phyloP scores from a whole-genome alignment of 495 filamentous ascomycete genomes.

The Neurospora sp. region DNA sequence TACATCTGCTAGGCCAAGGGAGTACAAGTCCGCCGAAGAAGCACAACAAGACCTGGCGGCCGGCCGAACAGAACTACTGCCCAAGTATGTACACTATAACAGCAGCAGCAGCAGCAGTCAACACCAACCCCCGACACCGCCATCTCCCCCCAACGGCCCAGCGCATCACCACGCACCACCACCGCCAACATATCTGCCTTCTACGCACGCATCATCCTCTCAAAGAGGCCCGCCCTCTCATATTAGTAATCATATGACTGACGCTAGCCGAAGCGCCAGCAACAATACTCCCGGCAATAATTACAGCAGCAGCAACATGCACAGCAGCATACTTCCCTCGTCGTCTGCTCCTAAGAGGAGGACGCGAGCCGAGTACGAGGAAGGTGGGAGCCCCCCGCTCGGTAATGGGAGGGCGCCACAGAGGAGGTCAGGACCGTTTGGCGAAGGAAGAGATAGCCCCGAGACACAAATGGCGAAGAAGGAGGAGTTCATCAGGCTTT shows the following conservation, averaged over 20 bases:
- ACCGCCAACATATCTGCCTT: neutral
- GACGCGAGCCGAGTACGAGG: constrained; percentile 79
- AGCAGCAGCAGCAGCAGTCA: constrained; percentile 62
- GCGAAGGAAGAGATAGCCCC: constrained; percentile 68
- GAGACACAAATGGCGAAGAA: constrained; percentile 82
- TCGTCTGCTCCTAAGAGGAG: constrained; percentile 46
- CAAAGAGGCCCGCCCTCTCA: constrained; percentile 5
- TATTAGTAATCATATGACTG: constrained; percentile 11
- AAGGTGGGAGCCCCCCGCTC: constrained; percentile 70
- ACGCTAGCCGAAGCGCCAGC: constrained; percentile 39
- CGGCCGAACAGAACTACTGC: constrained; percentile 81
- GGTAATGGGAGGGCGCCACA: constrained; percentile 48
- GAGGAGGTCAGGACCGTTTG: constrained; percentile 60
- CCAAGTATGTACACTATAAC: constrained; percentile 89
- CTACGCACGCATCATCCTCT: constrained; percentile 9
- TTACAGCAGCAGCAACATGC: constrained; percentile 3
- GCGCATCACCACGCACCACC: neutral
- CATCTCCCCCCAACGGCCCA: constrained; percentile 50
- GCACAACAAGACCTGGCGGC: constrained; percentile 82
- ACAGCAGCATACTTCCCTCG: neutral
- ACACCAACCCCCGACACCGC: constrained; percentile 82
- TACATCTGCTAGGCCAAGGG: constrained; percentile 53
- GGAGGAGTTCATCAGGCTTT: constrained; percentile 84
- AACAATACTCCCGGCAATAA: neutral
- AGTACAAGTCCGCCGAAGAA: constrained; percentile 94